Evolutionary conservation across 176 grass and related monocot species (phyloP).

Genomic region (Bothriochloa decipiens): DNA sequence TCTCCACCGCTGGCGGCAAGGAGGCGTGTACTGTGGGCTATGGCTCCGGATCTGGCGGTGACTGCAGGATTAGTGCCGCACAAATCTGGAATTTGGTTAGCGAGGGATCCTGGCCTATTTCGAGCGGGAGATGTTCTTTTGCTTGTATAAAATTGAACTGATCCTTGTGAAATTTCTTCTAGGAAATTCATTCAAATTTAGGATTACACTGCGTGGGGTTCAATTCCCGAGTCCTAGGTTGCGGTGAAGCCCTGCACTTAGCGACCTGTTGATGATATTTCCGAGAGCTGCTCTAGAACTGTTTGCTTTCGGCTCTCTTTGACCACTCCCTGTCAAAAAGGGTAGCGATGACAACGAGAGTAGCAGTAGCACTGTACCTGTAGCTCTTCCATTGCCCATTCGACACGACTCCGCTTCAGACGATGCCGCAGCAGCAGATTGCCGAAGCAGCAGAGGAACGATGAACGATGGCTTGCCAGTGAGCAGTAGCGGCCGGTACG

Average conservation of each 20-base stretch:
- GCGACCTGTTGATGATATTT: background rate
- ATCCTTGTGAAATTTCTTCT: no score
- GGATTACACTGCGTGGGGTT: no score
- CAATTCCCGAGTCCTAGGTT: no score
- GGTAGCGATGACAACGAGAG: background rate
- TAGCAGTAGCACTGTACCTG: background rate
- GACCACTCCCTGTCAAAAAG: background rate
- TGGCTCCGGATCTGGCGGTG: background rate
- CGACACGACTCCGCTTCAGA: background rate
- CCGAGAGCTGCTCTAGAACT: background rate
- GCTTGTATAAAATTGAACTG: no score
- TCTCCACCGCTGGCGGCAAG: background rate
- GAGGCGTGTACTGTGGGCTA: conserved; percentile 23
- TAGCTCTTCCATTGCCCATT: background rate
- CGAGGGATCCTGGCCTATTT: no score
- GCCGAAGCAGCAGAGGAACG: background rate
- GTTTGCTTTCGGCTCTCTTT: conserved; percentile 24
- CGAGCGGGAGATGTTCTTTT: no score
- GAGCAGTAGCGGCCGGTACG: background rate
- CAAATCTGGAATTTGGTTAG: background rate
- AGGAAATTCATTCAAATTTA: no score
- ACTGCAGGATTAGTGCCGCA: background rate
- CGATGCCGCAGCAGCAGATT: background rate
- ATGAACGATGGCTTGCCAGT: background rate
- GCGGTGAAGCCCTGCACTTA: conserved; percentile 2